A percentile compares a stretch with the other conserved stretches of the same genome.
phyloP scores from a whole-genome alignment of 73 alveolate species.

The Tetrahymena malaccensis region DNA sequence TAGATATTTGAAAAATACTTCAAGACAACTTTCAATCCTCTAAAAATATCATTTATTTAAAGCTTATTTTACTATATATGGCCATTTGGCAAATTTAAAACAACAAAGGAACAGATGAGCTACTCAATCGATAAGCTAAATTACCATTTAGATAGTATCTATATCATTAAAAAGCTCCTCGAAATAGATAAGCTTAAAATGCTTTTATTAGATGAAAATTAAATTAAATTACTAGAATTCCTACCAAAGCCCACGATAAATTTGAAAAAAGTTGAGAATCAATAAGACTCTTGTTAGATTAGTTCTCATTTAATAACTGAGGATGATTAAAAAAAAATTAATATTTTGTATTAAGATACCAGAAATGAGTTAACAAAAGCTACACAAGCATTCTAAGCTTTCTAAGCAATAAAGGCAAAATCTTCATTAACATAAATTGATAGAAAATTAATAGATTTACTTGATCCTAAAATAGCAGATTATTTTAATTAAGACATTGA shows the following conservation, averaged over 20 bases:
- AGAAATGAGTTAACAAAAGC: neutral
- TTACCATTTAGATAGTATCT: neutral
- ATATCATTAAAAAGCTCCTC: neutral
- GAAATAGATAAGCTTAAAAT: slow-evolving; percentile 15
- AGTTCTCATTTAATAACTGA: neutral
- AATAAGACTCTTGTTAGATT: neutral
- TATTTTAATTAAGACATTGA: neutral
- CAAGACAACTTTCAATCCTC: neutral
- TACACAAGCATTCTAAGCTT: neutral
- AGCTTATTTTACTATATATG: neutral
- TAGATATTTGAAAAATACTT: neutral
- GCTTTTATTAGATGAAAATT: neutral
- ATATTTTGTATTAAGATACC: neutral
- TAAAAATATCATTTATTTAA: neutral
- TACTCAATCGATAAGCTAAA: neutral
- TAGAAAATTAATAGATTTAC: neutral
- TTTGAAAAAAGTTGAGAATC: neutral
- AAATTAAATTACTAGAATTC: neutral
- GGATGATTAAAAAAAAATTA: neutral
- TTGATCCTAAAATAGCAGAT: neutral
- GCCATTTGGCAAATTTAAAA: neutral
- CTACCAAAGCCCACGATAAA: slow-evolving; percentile 5
- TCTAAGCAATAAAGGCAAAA: neutral
- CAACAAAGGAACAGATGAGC: neutral
- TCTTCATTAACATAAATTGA: neutral